phyloP scores from a whole-genome alignment of 768 basidiomycete species.

The Suillus subaureus region DNA sequence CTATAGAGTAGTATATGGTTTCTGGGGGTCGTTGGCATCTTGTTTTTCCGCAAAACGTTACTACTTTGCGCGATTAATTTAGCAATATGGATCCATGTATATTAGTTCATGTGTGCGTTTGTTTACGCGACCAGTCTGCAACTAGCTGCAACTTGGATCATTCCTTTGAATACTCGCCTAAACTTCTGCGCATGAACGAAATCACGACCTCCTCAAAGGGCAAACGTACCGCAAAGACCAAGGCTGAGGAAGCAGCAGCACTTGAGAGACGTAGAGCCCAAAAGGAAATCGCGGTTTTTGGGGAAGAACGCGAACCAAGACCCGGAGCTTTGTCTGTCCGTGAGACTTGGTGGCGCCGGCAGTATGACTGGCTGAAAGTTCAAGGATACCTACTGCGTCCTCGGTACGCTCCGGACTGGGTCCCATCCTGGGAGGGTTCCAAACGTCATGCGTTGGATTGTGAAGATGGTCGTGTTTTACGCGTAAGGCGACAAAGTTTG shows the following conservation, averaged over 20 bases:
- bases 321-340: neutral
- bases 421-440: neutral
- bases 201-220: neutral
- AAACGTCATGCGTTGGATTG: neutral
- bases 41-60: too few relatives aligned
- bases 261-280: neutral
- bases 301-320: neutral
- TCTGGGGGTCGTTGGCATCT: neutral
- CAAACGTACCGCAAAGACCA: neutral
- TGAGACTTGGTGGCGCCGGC: neutral
- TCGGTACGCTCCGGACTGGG: neutral
- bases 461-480: slow-evolving; percentile 9
- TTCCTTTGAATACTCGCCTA: neutral
- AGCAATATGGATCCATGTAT: too few relatives aligned
- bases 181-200: neutral
- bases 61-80: too few relatives aligned
- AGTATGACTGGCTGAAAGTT: neutral
- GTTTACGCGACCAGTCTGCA: slow-evolving; percentile 5
- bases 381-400: neutral
- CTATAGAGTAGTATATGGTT: too few relatives aligned
- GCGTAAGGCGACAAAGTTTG: neutral
- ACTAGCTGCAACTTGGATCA: too few relatives aligned
- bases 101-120: slow-evolving; percentile 17
- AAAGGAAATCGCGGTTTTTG: neutral
- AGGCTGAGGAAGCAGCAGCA: neutral